Base-by-base conservation (phyloP, 257 asterid species). In the Coffea eugenioides region DNA sequence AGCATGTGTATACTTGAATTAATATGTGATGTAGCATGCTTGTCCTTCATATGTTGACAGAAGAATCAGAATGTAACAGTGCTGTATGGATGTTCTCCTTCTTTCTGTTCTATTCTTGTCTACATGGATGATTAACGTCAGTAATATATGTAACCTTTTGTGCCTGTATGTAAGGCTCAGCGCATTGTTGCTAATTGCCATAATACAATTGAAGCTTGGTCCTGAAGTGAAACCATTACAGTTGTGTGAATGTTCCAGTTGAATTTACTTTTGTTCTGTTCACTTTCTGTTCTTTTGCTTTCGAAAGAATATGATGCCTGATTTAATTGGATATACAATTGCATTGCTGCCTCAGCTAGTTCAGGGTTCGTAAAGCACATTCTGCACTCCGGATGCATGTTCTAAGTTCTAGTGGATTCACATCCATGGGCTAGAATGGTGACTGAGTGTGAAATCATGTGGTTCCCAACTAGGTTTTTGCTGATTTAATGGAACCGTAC, bases 1-100 rank as follows among this genome's bases (percentile, higher is more conserved):
- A 78, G 46, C 84, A 75, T 86, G 85, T 73, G 82, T 73, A 64
- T 73, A 72, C 78, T 56, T 54, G 56, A 62, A 45, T 71, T 74
- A 45, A 56, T 75, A 73, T 80, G 67, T 51, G 41, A 75, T 73
- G 77, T 72, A 57, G 59, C 70, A 79, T 71, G 56, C 73, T 21
- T 69, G 64, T 51, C 72, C 54, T 77, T 31, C 34, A 18, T 46
- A 20, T 7, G 61, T 41, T 61, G 69, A 71, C 82, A 45, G 76
- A 59, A 71, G 77, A 48, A 72, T 72, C 46, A 8, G 76, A 71
- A 52, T 68, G 46, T 25, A 68, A 54, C 20, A 59, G 52, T 34
- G 64, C 45, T 45, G 66, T 59, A 11, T 45, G 62, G 73, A 49
- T 25, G 23, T 20, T 79, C 18, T 9, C 34, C 1, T 21, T 73